Base-by-base conservation (phyloP, 768 basidiomycete species). In the Lyophyllum decastes region DNA sequence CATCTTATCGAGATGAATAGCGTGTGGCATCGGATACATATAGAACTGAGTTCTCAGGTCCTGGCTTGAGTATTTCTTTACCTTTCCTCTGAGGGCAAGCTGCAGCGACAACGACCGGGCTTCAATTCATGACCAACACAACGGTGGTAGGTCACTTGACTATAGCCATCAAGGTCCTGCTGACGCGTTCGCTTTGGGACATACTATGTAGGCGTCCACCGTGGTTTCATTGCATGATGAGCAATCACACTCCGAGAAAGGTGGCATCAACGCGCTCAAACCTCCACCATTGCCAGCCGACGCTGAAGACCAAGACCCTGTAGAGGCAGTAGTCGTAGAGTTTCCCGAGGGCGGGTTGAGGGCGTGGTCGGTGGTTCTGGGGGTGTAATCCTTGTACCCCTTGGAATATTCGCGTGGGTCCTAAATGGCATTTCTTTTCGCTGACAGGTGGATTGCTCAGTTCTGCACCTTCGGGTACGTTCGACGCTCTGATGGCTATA, bases 381-480 rank as follows among this genome's bases (percentile, higher is more conserved):
- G 69, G 27, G 66, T 60, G 69, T 70, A 46, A 55, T 66, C 52
- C n/a, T 19, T 25, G 14, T 35, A 33, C 11, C 26, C n/a, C 9
- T 52, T 43, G 22, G 17, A 16, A 47, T 9, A 19, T n/a, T 12
- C 24, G 34, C 17, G 45, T 26, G 1, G 14, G 27, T 16, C 41
- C 24, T 53, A 12, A 41, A 27, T 52, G 17, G 35, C 41, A 35
- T 12, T 57, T 4, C 19, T 21, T 21, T 19, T 9, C 4, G 40
- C 17, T 22, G 25, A 16, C 34, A 69, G 66, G 24, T 68, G 61
- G 60, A 55, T 70, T 19, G 49, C 56, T 14, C 66, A 68, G 47
- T 70, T 67, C 48, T 62, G 63, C 49, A 68, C 69, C 22, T 67
- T 68, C 40, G 67, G 68, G 68, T 69, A 49, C 9, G 60, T 59